phyloP scores from a whole-genome alignment of 2,329 filamentous ascomycete species.

The Trichoderma afroharzianum region DNA sequence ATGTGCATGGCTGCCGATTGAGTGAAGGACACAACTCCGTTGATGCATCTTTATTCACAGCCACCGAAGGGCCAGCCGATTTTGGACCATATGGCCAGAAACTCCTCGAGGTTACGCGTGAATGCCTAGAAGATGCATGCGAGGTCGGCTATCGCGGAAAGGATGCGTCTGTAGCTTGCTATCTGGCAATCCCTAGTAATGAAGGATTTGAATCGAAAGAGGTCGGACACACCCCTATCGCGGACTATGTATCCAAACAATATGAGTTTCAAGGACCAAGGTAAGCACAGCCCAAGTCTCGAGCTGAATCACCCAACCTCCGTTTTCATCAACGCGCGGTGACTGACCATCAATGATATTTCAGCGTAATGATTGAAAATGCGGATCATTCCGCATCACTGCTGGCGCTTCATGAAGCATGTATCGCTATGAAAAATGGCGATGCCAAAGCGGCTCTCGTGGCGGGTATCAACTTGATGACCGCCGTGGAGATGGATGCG shows the following conservation, averaged over 20 bases:
- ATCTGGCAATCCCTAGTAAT: neutral
- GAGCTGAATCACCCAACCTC: neutral
- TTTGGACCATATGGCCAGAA: neutral
- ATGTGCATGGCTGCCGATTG: neutral
- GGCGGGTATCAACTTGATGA: constrained; percentile 32
- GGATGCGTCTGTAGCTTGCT: neutral
- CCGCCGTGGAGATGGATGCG: constrained; percentile 21
- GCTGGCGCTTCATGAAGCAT: constrained; percentile 4
- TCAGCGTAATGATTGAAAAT: constrained; percentile 3
- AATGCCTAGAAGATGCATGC: constrained; percentile 4
- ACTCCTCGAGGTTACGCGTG: neutral
- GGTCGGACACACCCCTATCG: neutral
- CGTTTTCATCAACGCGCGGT: neutral
- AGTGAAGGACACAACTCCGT: neutral
- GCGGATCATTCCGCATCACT: constrained; percentile 7
- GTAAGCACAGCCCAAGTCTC: neutral
- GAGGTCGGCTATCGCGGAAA: neutral
- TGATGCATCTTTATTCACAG: neutral
- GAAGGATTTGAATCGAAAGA: neutral
- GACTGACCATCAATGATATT: neutral
- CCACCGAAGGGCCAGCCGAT: neutral
- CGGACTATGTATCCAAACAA: constrained; percentile 18
- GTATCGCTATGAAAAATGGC: neutral
- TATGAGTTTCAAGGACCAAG: constrained; percentile 16
- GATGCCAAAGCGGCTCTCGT: constrained; percentile 29